phyloP scores from a whole-genome alignment of 148 eudicot genomes.

The Amaranthus hypochondriacus region DNA sequence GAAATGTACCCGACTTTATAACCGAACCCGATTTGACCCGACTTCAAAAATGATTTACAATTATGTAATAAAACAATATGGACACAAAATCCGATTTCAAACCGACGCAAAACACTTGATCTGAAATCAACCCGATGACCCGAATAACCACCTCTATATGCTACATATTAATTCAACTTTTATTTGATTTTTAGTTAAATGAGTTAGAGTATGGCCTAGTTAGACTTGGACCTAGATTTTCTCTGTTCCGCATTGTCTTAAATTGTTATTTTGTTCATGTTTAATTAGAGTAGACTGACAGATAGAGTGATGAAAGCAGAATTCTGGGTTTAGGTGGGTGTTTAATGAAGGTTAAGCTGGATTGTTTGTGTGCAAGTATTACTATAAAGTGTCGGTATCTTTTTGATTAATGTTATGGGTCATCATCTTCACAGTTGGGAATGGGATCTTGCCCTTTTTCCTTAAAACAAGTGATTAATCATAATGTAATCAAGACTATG shows the following conservation, averaged over 20 bases:
- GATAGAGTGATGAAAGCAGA: neutral
- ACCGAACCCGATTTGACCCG: too few species aligned
- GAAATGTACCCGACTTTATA: too few species aligned
- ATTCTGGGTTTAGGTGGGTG: neutral
- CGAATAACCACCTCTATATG: too few species aligned
- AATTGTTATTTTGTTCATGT: neutral
- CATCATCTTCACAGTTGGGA: constrained; percentile 24
- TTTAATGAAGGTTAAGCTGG: constrained; percentile 14
- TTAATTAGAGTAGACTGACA: neutral
- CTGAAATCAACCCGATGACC: too few species aligned
- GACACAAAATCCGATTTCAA: too few species aligned
- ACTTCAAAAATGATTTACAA: too few species aligned
- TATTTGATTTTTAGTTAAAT: too few species aligned
- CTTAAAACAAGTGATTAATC: constrained; percentile 7
- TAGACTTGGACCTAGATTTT: too few species aligned
- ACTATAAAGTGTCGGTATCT: constrained; percentile 22
- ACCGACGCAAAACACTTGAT: too few species aligned
- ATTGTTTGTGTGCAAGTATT: neutral
- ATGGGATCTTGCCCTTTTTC: constrained; percentile 1
- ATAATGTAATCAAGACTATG: constrained; percentile 21
- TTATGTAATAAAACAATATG: too few species aligned
- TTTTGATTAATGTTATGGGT: constrained; percentile 10
- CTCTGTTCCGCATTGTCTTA: neutral
- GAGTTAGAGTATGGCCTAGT: too few species aligned
- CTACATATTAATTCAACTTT: too few species aligned